Percentiles rank a stretch among this genome's conserved stretches.
phyloP scores from a whole-genome alignment of 768 basidiomycete species.

The Suillus decipiens region DNA sequence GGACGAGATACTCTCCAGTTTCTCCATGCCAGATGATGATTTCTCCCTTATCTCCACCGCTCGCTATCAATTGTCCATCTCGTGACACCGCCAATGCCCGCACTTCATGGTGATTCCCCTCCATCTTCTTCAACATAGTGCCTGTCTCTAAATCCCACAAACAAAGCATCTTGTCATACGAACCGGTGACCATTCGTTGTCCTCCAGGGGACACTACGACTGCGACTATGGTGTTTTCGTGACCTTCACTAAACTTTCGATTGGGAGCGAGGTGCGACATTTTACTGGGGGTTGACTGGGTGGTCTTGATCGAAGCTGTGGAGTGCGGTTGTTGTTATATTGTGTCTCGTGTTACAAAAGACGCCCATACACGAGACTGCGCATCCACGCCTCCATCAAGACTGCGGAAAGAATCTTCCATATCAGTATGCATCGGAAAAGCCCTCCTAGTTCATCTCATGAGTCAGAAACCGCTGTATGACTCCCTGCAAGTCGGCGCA shows the following conservation, averaged over 20 bases:
- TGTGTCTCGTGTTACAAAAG: not conserved
- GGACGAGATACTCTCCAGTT: not conserved
- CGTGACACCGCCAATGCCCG: not conserved
- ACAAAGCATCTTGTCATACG: not conserved
- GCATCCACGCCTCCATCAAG: not conserved
- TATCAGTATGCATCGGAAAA: too few species aligned
- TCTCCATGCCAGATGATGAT: slow-evolving; percentile 1
- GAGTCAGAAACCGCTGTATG: too few species aligned
- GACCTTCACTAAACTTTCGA: not conserved
- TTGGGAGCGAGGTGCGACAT: not conserved
- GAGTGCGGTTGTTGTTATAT: not conserved
- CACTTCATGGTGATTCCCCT: not conserved
- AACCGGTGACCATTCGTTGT: not conserved
- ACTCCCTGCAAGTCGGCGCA: too few species aligned
- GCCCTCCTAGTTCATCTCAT: too few species aligned
- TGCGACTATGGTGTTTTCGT: not conserved
- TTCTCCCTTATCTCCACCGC: not conserved
- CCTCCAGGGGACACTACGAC: not conserved
- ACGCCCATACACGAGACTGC: not conserved
- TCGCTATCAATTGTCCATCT: not conserved
- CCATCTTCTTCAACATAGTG: not conserved
- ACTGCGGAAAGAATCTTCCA: too few species aligned
- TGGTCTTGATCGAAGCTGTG: not conserved
- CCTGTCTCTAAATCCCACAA: not conserved
- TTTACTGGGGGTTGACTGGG: not conserved